Evolutionary conservation across 768 basidiomycete genomes (phyloP).

Genomic region (Dendrothele bispora): DNA sequence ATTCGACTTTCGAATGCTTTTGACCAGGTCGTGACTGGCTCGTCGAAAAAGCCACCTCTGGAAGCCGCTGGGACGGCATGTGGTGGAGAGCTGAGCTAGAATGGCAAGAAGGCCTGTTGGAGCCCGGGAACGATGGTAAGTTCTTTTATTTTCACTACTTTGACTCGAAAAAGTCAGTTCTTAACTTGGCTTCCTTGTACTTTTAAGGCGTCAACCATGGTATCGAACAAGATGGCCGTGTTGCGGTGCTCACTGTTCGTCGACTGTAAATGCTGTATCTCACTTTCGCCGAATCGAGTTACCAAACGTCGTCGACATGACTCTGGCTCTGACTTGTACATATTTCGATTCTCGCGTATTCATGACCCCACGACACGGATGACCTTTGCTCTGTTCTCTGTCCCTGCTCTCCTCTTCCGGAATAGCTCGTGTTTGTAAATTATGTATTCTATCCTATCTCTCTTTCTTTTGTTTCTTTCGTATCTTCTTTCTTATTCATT

Average conservation of each 20-base stretch:
- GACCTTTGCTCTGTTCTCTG: too few relatives aligned
- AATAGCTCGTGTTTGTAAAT: too few relatives aligned
- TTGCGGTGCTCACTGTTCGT: constrained; percentile 74
- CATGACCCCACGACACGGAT: too few relatives aligned
- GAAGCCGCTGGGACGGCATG: constrained; percentile 59
- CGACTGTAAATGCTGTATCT: too few relatives aligned
- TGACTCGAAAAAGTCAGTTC: background rate
- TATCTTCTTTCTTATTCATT: too few relatives aligned
- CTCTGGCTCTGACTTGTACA: too few relatives aligned
- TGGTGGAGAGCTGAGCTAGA: constrained; percentile 80
- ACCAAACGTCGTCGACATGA: too few relatives aligned
- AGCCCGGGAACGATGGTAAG: constrained; percentile 67
- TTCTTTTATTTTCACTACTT: background rate
- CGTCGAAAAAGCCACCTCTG: constrained; percentile 62
- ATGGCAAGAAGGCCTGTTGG: constrained; percentile 69
- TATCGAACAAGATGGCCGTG: constrained; percentile 77
- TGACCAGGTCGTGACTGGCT: constrained; percentile 71
- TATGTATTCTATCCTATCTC: too few relatives aligned
- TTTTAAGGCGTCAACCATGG: constrained; percentile 77
- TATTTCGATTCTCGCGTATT: too few relatives aligned
- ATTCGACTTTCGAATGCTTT: background rate
- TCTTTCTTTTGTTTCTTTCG: too few relatives aligned
- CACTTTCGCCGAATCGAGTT: too few relatives aligned
- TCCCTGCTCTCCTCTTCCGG: too few relatives aligned
- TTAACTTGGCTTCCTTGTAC: constrained; percentile 1